These are phyloP conservation scores for Cladophialophora exuberans DNA, from an alignment of 2,329 filamentous ascomycete genomes.

Conservation along the genomic window DNA sequence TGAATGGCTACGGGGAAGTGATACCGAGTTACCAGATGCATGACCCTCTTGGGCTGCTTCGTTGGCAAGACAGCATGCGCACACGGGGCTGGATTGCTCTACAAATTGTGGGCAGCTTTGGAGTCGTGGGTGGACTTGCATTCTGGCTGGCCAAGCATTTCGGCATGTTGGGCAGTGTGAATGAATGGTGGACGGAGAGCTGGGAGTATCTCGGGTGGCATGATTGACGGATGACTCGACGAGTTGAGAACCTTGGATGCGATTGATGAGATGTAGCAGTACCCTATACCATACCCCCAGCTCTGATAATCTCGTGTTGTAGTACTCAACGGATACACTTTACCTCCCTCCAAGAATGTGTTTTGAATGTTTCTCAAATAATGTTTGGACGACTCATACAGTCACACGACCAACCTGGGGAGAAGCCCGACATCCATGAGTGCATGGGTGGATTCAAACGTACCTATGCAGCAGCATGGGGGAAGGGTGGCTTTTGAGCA, in stretches of 20 bases:
- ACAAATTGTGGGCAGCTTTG: conserved; percentile 73
- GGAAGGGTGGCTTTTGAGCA: too few species aligned
- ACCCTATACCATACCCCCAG: too few species aligned
- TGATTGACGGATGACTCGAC: conserved; percentile 18
- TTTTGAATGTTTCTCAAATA: too few species aligned
- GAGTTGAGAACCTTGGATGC: too few species aligned
- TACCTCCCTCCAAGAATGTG: too few species aligned
- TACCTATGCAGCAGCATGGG: too few species aligned
- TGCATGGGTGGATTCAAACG: too few species aligned
- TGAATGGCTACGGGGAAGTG: conserved; percentile 27
- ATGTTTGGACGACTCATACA: too few species aligned
- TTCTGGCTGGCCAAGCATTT: conserved; percentile 60
- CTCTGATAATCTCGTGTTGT: too few species aligned
- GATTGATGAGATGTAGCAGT: not conserved
- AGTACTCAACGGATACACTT: too few species aligned
- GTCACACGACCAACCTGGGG: too few species aligned
- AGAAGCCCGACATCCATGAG: too few species aligned
- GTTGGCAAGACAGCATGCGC: conserved; percentile 68
- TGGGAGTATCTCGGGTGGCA: conserved; percentile 23
- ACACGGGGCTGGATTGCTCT: conserved; percentile 68
- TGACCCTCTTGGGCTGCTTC: conserved; percentile 79
- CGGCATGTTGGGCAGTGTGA: conserved; percentile 37
- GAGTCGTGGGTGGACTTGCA: conserved; percentile 72
- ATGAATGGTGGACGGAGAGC: conserved; percentile 32
- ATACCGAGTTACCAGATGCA: conserved; percentile 51